Conservation (phyloP, 306 rosid species). For the Medicago ruthenica region DNA sequence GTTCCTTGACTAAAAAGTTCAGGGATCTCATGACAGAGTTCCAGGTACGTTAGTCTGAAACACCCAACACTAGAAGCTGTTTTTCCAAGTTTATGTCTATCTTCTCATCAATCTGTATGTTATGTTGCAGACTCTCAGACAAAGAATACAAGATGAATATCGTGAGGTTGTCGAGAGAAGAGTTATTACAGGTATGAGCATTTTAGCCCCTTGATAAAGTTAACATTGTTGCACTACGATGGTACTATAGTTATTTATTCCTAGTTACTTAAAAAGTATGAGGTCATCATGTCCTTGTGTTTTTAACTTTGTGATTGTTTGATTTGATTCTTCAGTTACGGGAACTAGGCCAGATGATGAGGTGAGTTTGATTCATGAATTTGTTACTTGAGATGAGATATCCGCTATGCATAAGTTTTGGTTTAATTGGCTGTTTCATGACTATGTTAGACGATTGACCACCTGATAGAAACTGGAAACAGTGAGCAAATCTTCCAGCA, state of each 20-base stretch:
- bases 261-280: not conserved
- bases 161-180: conserved; percentile 99
- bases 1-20: conserved; percentile 81
- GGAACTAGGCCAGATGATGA: conserved; percentile 95
- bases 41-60: conserved; percentile 61
- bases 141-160: conserved; percentile 96
- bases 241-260: conserved; percentile 4
- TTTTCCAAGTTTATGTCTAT: conserved; percentile 30
- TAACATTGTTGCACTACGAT: conserved; percentile 27
- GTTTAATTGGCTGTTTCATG: conserved; percentile 48
- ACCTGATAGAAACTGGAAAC: conserved; percentile 94
- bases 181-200: conserved; percentile 86
- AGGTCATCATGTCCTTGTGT: conserved; percentile 39
- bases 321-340: conserved; percentile 66
- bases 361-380: conserved; percentile 60
- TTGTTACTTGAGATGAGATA: conserved; percentile 38
- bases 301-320: conserved; percentile 43
- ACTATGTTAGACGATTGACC: conserved; percentile 74
- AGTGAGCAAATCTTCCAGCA: conserved; percentile 93
- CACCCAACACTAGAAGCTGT: conserved; percentile 27
- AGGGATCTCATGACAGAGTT: conserved; percentile 91
- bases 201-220: conserved; percentile 29
- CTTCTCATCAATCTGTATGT: conserved; percentile 40
- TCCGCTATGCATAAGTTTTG: conserved; percentile 21
- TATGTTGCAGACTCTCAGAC: conserved; percentile 76